Conservation (phyloP, 495 filamentous ascomycete species). For the Podospora appendiculata region DNA sequence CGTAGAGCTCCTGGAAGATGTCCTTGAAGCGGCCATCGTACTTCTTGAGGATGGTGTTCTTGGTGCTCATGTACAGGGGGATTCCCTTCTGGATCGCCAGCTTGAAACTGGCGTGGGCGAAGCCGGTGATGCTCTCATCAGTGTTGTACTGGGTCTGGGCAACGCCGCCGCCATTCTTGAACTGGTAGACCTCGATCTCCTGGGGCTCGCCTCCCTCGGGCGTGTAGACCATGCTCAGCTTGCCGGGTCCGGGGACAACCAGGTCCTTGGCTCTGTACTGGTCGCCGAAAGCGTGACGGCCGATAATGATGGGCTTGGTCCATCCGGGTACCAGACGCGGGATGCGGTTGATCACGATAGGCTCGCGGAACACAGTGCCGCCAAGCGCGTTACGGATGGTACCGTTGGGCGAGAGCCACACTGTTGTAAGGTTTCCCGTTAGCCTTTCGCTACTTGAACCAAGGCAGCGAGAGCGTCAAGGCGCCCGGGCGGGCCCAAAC, state of each 20-base stretch:
- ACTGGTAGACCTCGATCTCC: slow-evolving; percentile 83
- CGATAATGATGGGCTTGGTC: slow-evolving; percentile 98
- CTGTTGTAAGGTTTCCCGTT: slow-evolving; percentile 16
- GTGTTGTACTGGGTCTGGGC: slow-evolving; percentile 97
- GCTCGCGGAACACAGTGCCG: slow-evolving; percentile 96
- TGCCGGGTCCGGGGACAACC: slow-evolving; percentile 73
- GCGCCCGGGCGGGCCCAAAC: too few species aligned
- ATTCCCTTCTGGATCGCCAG: slow-evolving; percentile 77
- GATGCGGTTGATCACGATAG: slow-evolving; percentile 88
- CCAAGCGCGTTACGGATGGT: slow-evolving; percentile 94
- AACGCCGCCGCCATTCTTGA: slow-evolving; percentile 74
- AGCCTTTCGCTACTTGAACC: too few species aligned
- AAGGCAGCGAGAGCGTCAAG: too few species aligned
- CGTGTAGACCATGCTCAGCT: slow-evolving; percentile 88
- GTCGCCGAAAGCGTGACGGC: slow-evolving; percentile 96
- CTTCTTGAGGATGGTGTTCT: slow-evolving; percentile 98
- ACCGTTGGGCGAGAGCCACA: slow-evolving; percentile 98
- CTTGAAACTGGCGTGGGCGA: slow-evolving; percentile 95
- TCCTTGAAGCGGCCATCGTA: slow-evolving; percentile 99
- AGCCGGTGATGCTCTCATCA: slow-evolving; percentile 84
- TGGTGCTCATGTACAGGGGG: slow-evolving; percentile 97
- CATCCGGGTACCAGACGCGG: slow-evolving; percentile 91
- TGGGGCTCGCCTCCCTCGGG: slow-evolving; percentile 75
- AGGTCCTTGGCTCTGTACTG: slow-evolving; percentile 94
- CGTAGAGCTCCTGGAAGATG: slow-evolving; percentile 96